Base-by-base conservation (phyloP, 495 filamentous ascomycete species). In the Podospora pseudopauciseta region DNA sequence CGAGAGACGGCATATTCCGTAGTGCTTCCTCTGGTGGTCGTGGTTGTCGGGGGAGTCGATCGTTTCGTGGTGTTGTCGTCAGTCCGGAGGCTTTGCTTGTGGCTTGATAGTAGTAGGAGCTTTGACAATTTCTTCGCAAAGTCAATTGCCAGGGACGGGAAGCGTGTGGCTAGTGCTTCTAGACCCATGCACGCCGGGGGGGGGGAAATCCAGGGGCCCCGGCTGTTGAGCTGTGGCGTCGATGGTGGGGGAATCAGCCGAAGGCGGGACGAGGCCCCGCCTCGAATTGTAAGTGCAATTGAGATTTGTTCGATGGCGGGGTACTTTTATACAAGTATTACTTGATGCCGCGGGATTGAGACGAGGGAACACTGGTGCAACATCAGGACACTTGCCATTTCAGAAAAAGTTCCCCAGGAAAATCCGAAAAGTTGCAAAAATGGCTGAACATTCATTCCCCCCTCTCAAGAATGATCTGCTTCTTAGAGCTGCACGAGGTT, bases 381-480 rank as follows among this genome's bases (percentile, higher is more conserved):
- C 55, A 65, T n/a, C 49, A 23, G 11, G 63, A 69, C 55, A 65
- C 28, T 63, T 27, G 15, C 9, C 30, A 32, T 32, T 32, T 32
- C 3, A 54, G 15, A 34, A 44, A 63, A 63, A 26, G 34, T 30
- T 30, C 64, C 55, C 39, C 7, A 49, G 39, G 9, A 3, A 67
- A 27, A 4, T 57, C 23, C 5, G 55, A 58, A 58, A 20, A 49
- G 19, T 60, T 26, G 68, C 58, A 66, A 68, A 27, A 55, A 76
- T 74, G 72, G 68, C 68, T 34, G 64, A 72, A 13, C 68, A 74
- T 44, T 77, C 86, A 73, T 96, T 97, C 70, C 86, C 87, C 67
- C 90, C 92, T 53, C 80, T 98, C 73, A 87, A 92, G 79, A 99
- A 98, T 77, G 95, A 98, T 74, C 80, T 97, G 66, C 83, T 99